phyloP scores from a whole-genome alignment of 352 stramenopile genomes.

The Thraustochytrium striatum region DNA sequence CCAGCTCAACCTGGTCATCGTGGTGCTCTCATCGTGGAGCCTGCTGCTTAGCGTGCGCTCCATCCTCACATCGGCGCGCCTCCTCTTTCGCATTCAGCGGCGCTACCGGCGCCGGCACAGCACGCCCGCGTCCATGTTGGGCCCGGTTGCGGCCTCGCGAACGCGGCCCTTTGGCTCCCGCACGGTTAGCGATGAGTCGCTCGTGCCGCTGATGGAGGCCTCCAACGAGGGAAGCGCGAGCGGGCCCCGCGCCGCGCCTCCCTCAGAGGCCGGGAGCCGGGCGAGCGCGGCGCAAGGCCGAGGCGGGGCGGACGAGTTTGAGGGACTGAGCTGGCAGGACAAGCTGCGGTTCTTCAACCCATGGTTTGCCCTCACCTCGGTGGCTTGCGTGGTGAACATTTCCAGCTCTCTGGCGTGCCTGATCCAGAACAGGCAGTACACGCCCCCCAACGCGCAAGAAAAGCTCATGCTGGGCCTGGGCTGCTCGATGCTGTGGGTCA shows the following conservation, averaged over 20 bases:
- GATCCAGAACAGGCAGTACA: not conserved
- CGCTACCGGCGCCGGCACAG: not conserved
- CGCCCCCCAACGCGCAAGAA: not conserved
- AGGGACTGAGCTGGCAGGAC: not conserved
- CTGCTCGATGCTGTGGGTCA: conserved; percentile 72
- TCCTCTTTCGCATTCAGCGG: conserved; percentile 5
- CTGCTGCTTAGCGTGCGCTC: not conserved
- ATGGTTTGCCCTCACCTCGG: conserved; percentile 18
- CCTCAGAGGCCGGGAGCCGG: too few species aligned
- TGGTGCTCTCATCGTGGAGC: not conserved
- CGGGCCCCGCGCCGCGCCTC: too few species aligned
- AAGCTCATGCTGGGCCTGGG: conserved; percentile 53
- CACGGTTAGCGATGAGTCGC: too few species aligned
- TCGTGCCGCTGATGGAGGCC: too few species aligned
- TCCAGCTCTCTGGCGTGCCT: not conserved
- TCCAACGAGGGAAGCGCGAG: too few species aligned
- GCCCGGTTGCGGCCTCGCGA: too few species aligned
- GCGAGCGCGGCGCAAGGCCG: too few species aligned
- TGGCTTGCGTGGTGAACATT: conserved; percentile 1
- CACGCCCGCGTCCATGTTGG: too few species aligned
- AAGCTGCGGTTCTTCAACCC: conserved; percentile 26
- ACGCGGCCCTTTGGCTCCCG: too few species aligned
- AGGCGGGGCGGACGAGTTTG: too few species aligned
- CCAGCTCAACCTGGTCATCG: not conserved
- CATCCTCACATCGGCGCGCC: not conserved